Conservation (phyloP, 192 early-diverging fungal species). For the Gryganskiella cystojenkinii region DNA sequence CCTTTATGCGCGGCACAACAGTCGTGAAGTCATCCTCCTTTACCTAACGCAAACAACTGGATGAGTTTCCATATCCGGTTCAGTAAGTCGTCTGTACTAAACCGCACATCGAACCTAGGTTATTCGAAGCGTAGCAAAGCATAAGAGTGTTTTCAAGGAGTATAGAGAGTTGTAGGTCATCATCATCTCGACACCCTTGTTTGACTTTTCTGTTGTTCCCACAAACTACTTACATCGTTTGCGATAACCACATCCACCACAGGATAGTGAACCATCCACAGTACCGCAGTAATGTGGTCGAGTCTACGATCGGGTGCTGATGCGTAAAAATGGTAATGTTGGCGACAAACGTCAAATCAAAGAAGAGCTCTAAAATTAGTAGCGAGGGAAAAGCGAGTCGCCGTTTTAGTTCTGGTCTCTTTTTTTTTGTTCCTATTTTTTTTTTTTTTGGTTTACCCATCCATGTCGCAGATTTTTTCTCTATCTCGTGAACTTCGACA, state of each 20-base stretch:
- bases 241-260: slow-evolving; percentile 61
- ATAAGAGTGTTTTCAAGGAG: no score
- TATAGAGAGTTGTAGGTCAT: no score
- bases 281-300: slow-evolving; percentile 47
- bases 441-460: slow-evolving; percentile 17
- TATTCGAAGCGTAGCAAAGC: no score
- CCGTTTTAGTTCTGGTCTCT: neutral
- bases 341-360: slow-evolving; percentile 61
- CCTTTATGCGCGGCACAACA: neutral
- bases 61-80: slow-evolving; percentile 48
- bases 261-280: slow-evolving; percentile 57
- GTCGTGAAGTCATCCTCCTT: neutral
- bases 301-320: slow-evolving; percentile 54
- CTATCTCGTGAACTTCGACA: neutral
- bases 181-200: no score
- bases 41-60: slow-evolving; percentile 39
- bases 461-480: slow-evolving; percentile 44
- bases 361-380: slow-evolving; percentile 50
- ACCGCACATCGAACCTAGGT: slow-evolving; percentile 45
- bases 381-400: neutral
- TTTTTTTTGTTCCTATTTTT: neutral
- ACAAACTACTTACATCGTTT: slow-evolving; percentile 43
- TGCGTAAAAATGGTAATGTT: slow-evolving; percentile 62
- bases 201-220: no score
- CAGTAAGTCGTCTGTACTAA: slow-evolving; percentile 40